phyloP scores from a whole-genome alignment of 31 red algal species.

The Odonthalia washingtoniensis region DNA sequence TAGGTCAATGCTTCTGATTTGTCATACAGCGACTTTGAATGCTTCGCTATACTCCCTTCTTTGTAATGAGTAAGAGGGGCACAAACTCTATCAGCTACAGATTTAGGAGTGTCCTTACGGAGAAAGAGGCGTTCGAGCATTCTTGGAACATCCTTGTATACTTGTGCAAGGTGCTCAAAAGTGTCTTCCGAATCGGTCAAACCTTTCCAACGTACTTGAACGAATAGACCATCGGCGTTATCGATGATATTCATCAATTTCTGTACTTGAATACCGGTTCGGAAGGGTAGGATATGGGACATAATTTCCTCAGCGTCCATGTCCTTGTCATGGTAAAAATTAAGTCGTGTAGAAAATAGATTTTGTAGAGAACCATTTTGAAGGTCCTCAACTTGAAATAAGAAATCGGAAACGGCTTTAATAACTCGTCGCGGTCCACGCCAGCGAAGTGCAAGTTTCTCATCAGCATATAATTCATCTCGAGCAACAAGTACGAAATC shows the following conservation, averaged over 20 bases:
- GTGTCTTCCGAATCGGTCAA: not conserved
- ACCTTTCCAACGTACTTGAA: no score
- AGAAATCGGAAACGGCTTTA: constrained; percentile 19
- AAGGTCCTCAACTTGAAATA: constrained; percentile 1
- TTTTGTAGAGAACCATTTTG: constrained; percentile 1
- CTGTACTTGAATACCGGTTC: not conserved
- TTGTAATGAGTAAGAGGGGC: no score
- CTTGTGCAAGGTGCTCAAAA: not conserved
- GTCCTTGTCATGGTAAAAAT: not conserved
- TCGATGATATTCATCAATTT: no score
- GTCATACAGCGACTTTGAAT: no score
- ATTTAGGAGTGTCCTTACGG: not conserved
- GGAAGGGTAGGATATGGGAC: not conserved
- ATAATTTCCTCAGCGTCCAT: constrained; percentile 14
- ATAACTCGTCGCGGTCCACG: no score
- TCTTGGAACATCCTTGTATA: not conserved
- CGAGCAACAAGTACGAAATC: not conserved
- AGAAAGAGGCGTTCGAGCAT: not conserved
- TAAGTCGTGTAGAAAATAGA: not conserved
- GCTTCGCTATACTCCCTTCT: no score
- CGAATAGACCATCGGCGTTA: no score
- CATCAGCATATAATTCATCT: not conserved
- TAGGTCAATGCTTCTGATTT: no score
- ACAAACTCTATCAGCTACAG: not conserved
- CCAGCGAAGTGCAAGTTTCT: not conserved